Conservation (phyloP, 805 yeast genomes). For the Teunomyces barrocoloradensis region DNA sequence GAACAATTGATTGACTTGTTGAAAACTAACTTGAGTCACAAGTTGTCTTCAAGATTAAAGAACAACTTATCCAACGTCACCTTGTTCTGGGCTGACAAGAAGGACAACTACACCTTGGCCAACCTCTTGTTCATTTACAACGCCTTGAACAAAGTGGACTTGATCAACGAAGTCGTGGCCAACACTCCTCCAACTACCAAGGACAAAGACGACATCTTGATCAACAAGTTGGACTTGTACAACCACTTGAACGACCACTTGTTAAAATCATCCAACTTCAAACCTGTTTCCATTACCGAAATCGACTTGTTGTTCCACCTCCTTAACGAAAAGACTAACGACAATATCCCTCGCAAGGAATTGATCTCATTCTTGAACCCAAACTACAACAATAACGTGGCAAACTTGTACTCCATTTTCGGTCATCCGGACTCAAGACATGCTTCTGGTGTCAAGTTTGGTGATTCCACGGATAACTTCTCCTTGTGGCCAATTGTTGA, state of each 20-base stretch:
- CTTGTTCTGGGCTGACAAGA: slow-evolving; percentile 28
- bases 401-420: slow-evolving; percentile 35
- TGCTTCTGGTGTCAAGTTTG: slow-evolving; percentile 11
- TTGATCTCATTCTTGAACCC: slow-evolving; percentile 58
- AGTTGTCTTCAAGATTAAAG: slow-evolving; percentile 38
- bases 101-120: slow-evolving; percentile 32
- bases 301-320: slow-evolving; percentile 41
- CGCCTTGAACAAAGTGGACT: slow-evolving; percentile 39
- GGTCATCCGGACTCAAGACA: slow-evolving; percentile 44
- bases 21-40: slow-evolving; percentile 39
- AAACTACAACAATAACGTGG: slow-evolving; percentile 36
- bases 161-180: slow-evolving; percentile 45
- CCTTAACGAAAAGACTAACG: slow-evolving; percentile 34
- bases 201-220: slow-evolving; percentile 41
- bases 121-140: slow-evolving; percentile 41
- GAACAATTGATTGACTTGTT: slow-evolving; percentile 34
- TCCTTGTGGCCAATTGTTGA: slow-evolving; percentile 53
- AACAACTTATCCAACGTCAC: slow-evolving; percentile 31
- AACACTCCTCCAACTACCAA: slow-evolving; percentile 43
- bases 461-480: slow-evolving; percentile 34
- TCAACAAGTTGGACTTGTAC: slow-evolving; percentile 41
- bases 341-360: slow-evolving; percentile 40
- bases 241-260: slow-evolving; percentile 43
- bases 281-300: slow-evolving; percentile 38
- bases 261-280: slow-evolving; percentile 42